Percentiles rank a stretch among this genome's conserved stretches.
These are phyloP conservation scores for Datisca glomerata DNA, from an alignment of 306 rosid genomes.

Conservation along the genomic window DNA sequence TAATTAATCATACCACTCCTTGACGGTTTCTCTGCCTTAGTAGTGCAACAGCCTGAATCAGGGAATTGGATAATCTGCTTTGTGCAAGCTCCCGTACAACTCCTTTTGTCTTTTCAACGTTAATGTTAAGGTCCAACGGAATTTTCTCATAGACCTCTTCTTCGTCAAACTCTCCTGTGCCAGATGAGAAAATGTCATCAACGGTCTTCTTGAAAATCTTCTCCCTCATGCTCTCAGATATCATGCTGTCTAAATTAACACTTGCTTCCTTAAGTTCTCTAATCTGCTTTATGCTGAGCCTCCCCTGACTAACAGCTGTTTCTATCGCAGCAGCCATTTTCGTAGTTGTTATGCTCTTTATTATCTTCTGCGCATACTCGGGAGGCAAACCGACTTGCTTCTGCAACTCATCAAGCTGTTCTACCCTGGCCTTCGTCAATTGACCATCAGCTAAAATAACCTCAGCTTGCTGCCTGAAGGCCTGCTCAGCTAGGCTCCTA, in stretches of 20 bases:
- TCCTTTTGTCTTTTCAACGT: slow-evolving; percentile 57
- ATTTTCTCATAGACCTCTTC: slow-evolving; percentile 87
- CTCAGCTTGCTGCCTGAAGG: slow-evolving; percentile 89
- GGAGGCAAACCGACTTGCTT: slow-evolving; percentile 81
- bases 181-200: slow-evolving; percentile 90
- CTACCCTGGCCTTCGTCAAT: slow-evolving; percentile 75
- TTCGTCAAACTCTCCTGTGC: slow-evolving; percentile 93
- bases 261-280: slow-evolving; percentile 88
- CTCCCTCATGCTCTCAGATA: slow-evolving; percentile 75
- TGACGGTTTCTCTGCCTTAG: slow-evolving; percentile 66
- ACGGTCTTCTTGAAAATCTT: slow-evolving; percentile 79
- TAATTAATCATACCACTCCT: slow-evolving; percentile 62
- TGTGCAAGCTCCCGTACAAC: slow-evolving; percentile 64
- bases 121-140: slow-evolving; percentile 74
- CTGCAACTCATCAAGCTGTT: slow-evolving; percentile 72
- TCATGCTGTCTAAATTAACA: slow-evolving; percentile 82
- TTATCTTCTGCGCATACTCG: slow-evolving; percentile 88
- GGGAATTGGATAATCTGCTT: slow-evolving; percentile 67
- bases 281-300: slow-evolving; percentile 76
- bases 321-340: slow-evolving; percentile 93
- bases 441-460: slow-evolving; percentile 96
- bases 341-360: slow-evolving; percentile 83
- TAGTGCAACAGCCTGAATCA: slow-evolving; percentile 81
- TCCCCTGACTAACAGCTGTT: slow-evolving; percentile 86
- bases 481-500: slow-evolving; percentile 80